Evolutionary conservation across 805 yeast species (phyloP).

Genomic region (Candida odintsovae): DNA sequence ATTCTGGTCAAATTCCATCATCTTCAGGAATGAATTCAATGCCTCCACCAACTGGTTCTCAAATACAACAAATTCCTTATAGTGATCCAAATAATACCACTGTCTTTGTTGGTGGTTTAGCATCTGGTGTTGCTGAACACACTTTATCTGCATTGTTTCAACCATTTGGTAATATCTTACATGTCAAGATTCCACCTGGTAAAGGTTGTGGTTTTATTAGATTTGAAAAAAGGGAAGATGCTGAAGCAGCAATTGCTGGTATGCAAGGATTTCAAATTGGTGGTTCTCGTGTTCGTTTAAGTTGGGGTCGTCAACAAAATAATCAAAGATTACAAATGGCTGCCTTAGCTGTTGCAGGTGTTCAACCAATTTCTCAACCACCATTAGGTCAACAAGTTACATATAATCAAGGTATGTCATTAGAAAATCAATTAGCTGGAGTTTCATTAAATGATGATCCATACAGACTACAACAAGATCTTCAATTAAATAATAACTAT

Average conservation of each 20-base stretch:
- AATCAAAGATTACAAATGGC: slow-evolving; percentile 20
- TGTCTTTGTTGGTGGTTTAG: slow-evolving; percentile 72
- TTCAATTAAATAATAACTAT: background rate
- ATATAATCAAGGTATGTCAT: background rate
- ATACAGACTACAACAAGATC: slow-evolving; percentile 4
- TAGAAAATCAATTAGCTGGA: background rate
- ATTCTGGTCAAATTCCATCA: background rate
- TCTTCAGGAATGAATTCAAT: background rate
- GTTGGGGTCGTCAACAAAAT: slow-evolving; percentile 60
- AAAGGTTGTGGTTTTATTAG: slow-evolving; percentile 78
- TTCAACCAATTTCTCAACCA: slow-evolving; percentile 1
- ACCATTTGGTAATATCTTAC: slow-evolving; percentile 67
- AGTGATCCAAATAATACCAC: slow-evolving; percentile 65
- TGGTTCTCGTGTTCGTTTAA: slow-evolving; percentile 65
- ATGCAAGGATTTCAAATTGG: slow-evolving; percentile 76
- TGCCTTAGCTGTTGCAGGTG: slow-evolving; percentile 12
- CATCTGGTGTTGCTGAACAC: slow-evolving; percentile 56
- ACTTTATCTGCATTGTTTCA: slow-evolving; percentile 56
- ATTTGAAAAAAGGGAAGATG: slow-evolving; percentile 61
- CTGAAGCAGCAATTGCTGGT: slow-evolving; percentile 70
- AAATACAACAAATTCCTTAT: slow-evolving; percentile 23
- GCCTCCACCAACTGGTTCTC: slow-evolving; percentile 1
- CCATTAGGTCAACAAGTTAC: background rate
- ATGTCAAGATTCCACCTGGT: slow-evolving; percentile 71
- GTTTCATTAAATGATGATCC: slow-evolving; percentile 1